Base-by-base conservation (phyloP, 140 eudicot species). In the Erigeron philadelphicus region DNA sequence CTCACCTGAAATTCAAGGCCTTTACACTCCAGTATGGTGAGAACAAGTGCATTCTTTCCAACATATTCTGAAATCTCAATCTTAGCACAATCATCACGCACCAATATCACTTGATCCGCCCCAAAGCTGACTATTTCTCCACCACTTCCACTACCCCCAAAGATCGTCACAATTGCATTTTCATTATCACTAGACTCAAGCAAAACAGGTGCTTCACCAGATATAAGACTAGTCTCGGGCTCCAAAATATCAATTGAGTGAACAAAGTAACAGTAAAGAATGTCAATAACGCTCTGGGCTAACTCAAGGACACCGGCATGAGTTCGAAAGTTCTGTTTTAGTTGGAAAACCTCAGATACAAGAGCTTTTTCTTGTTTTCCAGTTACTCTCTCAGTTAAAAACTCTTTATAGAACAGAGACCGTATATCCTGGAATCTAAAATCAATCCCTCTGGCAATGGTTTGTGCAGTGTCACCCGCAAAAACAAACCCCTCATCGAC, bases 1-100 rank as follows among this genome's bases (percentile, higher is more conserved):
- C 73, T 55, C 48, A 85, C 96, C 87, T 85, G 87, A 81, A 88
- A 88, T 48, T 88, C 96, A 9, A 85, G 86, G 46, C 96, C 89
- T 64, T 88, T 88, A 80, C 96, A 88, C 79, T 88, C 96, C 8
- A 81, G 61, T 47, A 88, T 67, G 1, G 92, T 83, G 40, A 88
- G 82, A 55, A 88, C 80, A 6, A 88, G 84, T 61, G 96, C 96
- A 47, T 72, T 65, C 38, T 81, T 76, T 48, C 96, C 96, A 59
- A 83, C 81, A 44, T 56, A 75, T 15, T 43, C 53, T 9, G 72
- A 75, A 7, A 88, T 71, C 13, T 88, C 89, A 54, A 72, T 59
- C 35, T 71, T 84, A 0, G 58, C 72, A 53, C 25, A 43, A 64
- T 83, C 89, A 55, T 88, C 96, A 15, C 89, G 82, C 6, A 88